These are phyloP conservation scores for Fusarium virguliforme DNA, from an alignment of 2,329 filamentous ascomycete species.

Conservation along the genomic window DNA sequence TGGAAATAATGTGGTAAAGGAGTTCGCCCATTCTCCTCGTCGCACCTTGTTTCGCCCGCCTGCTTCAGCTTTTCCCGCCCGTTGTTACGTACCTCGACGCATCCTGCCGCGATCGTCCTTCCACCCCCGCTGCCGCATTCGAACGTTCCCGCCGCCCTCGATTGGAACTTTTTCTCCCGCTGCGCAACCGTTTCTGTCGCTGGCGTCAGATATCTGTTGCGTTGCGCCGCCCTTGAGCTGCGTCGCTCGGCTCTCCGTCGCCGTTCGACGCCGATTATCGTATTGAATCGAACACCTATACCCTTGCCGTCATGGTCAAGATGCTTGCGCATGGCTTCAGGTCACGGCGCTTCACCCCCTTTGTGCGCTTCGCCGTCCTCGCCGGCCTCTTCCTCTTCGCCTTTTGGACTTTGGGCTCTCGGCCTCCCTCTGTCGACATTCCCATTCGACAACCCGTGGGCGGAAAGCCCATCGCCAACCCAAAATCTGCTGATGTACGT, in stretches of 20 bases:
- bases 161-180: conserved; percentile 23
- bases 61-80: conserved; percentile 7
- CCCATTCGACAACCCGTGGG: conserved; percentile 25
- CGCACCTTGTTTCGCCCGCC: conserved; percentile 4
- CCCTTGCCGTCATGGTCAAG: conserved; percentile 46
- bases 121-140: conserved; percentile 21
- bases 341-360: conserved; percentile 61
- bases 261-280: neutral
- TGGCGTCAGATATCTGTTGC: conserved; percentile 42
- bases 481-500: conserved; percentile 15
- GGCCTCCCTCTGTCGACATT: conserved; percentile 26
- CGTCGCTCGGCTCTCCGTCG: conserved; percentile 1
- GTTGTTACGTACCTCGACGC: conserved; percentile 8
- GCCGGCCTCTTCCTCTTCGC: conserved; percentile 55
- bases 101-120: conserved; percentile 27
- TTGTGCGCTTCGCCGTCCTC: conserved; percentile 61
- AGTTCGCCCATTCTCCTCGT: conserved; percentile 13
- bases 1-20: conserved; percentile 38
- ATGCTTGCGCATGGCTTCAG: conserved; percentile 61
- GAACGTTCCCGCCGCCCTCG: conserved; percentile 27
- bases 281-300: conserved; percentile 18
- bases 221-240: conserved; percentile 27
- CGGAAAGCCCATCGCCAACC: neutral
- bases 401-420: conserved; percentile 52
- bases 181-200: conserved; percentile 45